Conservation (phyloP, 257 asterid species). For the Solanum chmielewskii region DNA sequence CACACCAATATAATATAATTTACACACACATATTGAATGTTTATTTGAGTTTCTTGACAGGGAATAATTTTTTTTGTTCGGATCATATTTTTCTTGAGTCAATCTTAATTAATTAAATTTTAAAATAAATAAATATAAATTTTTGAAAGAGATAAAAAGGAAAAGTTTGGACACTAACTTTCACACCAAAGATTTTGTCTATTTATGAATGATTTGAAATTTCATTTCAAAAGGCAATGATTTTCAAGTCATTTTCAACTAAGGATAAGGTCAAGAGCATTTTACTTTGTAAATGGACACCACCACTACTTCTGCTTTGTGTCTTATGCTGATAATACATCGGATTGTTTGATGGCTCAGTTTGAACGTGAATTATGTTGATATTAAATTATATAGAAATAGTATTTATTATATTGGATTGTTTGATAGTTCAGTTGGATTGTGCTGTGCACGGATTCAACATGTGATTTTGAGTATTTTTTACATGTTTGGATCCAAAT, state of each 20-base stretch:
- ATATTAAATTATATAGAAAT: background rate
- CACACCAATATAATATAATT: background rate
- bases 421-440: too few relatives aligned
- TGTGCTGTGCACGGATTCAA: too few relatives aligned
- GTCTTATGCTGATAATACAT: background rate
- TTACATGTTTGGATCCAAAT: too few relatives aligned
- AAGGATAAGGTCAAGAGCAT: background rate
- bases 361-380: background rate
- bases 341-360: fast-evolving
- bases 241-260: background rate
- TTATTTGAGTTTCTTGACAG: background rate
- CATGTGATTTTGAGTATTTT: too few relatives aligned
- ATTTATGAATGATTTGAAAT: background rate
- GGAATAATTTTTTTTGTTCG: background rate
- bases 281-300: background rate
- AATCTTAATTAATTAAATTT: background rate
- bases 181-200: background rate
- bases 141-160: background rate
- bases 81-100: background rate
- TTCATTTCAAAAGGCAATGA: background rate
- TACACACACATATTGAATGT: background rate
- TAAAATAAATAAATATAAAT: background rate
- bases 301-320: background rate
- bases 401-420: background rate
- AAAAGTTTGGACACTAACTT: background rate